phyloP scores from a whole-genome alignment of 495 filamentous ascomycete genomes.

The Annulohypoxylon maeteangense region DNA sequence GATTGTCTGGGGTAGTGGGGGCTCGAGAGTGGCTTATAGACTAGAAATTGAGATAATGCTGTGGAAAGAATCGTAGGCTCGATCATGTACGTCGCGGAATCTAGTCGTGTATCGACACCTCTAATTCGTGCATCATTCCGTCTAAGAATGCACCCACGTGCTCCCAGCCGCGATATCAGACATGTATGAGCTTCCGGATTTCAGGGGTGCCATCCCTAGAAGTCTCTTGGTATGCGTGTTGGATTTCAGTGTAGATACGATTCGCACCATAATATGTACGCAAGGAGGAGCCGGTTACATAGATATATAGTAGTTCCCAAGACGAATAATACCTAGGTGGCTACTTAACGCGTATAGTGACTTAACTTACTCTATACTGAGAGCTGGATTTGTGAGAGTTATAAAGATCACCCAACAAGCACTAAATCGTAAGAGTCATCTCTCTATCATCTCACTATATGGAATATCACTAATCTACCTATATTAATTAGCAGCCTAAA shows the following conservation, averaged over 20 bases:
- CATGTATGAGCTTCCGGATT: background rate
- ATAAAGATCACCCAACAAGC: background rate
- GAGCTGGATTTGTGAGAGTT: background rate
- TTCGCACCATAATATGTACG: background rate
- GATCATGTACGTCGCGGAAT: background rate
- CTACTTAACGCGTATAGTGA: background rate
- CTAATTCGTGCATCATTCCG: constrained; percentile 26
- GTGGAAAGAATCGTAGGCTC: constrained; percentile 14
- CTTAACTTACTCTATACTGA: background rate
- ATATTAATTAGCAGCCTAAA: background rate
- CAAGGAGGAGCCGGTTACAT: too few relatives aligned
- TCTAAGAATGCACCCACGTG: background rate
- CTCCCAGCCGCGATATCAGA: background rate
- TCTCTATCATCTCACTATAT: background rate
- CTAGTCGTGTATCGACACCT: background rate
- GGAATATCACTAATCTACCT: background rate
- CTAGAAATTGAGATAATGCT: constrained; percentile 34
- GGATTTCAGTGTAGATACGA: background rate
- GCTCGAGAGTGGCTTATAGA: constrained; percentile 15
- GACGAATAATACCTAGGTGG: background rate
- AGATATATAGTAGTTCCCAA: too few relatives aligned
- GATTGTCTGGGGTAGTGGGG: too few relatives aligned
- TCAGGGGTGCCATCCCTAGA: background rate
- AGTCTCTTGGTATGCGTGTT: background rate
- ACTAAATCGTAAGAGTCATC: background rate